Percentiles rank a stretch among this genome's conserved stretches.
These are phyloP conservation scores for Neoscytalidium dimidiatum DNA, from an alignment of 2,329 filamentous ascomycete species.

Conservation along the genomic window DNA sequence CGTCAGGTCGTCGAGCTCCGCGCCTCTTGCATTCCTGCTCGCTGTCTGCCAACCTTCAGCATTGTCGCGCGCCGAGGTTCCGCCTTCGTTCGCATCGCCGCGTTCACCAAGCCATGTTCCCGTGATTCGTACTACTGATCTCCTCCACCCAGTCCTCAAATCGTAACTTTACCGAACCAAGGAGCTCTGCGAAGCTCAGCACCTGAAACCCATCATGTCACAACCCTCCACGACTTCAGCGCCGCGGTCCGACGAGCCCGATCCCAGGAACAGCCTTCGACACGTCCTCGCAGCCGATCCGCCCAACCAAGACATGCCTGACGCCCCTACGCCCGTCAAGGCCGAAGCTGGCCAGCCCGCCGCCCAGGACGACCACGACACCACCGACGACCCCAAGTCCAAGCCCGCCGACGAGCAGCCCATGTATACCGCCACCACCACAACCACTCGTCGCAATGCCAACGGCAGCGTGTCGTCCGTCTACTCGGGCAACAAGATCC, in stretches of 20 bases:
- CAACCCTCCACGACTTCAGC: slow-evolving; percentile 17
- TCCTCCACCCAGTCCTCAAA: not conserved
- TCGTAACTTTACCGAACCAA: slow-evolving; percentile 20
- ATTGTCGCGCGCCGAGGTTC: not conserved
- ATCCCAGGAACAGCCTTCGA: slow-evolving; percentile 41
- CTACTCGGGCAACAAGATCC: slow-evolving; percentile 74
- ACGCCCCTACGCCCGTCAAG: slow-evolving; percentile 25
- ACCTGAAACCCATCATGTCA: slow-evolving; percentile 20
- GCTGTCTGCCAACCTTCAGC: not conserved
- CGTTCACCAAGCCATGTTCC: slow-evolving; percentile 8
- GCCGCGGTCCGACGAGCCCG: slow-evolving; percentile 25
- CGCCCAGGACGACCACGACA: slow-evolving; percentile 35
- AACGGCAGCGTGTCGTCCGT: slow-evolving; percentile 67
- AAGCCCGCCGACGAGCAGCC: slow-evolving; percentile 31
- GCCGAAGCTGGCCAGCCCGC: slow-evolving; percentile 30
- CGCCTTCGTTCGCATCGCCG: not conserved
- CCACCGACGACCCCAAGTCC: slow-evolving; percentile 30
- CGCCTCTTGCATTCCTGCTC: slow-evolving; percentile 11
- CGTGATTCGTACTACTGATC: slow-evolving; percentile 18
- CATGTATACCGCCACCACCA: slow-evolving; percentile 51
- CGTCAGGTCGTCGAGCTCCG: slow-evolving; percentile 4
- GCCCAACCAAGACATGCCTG: slow-evolving; percentile 29
- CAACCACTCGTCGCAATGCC: slow-evolving; percentile 60
- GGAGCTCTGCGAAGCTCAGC: slow-evolving; percentile 19
- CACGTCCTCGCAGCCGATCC: slow-evolving; percentile 40